Percentiles rank a stretch among this genome's conserved stretches.
Evolutionary conservation across 2,329 filamentous ascomycete genomes (phyloP).

Genomic region (Exophiala calicioides): DNA sequence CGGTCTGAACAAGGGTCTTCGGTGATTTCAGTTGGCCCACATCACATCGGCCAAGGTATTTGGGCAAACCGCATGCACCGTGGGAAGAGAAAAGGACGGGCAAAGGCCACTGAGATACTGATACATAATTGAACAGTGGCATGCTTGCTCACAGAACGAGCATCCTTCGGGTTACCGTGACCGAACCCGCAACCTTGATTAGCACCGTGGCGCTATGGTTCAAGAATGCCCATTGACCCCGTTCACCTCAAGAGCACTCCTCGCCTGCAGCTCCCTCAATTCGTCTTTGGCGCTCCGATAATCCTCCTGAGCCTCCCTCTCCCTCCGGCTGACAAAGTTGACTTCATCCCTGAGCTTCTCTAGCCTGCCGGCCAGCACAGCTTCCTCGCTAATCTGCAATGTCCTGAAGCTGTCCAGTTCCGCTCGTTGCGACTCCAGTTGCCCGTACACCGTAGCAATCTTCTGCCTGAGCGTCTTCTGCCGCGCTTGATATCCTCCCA

Average conservation of each 20-base stretch:
- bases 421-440: slow-evolving; percentile 70
- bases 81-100: no score
- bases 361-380: slow-evolving; percentile 70
- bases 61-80: no score
- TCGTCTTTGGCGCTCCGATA: slow-evolving; percentile 79
- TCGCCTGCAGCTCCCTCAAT: slow-evolving; percentile 59
- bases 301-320: slow-evolving; percentile 86
- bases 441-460: slow-evolving; percentile 71
- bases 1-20: no score
- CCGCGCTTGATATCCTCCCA: slow-evolving; percentile 87
- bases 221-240: slow-evolving; percentile 18
- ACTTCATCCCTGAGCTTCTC: slow-evolving; percentile 81
- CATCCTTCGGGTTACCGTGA: no score
- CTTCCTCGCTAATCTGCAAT: slow-evolving; percentile 76
- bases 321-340: slow-evolving; percentile 72
- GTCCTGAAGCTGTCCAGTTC: slow-evolving; percentile 74
- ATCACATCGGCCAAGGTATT: no score
- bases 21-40: no score
- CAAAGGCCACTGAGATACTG: no score
- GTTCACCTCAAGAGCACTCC: slow-evolving; percentile 1
- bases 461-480: slow-evolving; percentile 79
- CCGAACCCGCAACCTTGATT: no score
- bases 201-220: background rate
- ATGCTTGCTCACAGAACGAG: no score
- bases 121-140: no score